phyloP scores from a whole-genome alignment of 1,139 yeast species.

The Suhomyces kunorum region DNA sequence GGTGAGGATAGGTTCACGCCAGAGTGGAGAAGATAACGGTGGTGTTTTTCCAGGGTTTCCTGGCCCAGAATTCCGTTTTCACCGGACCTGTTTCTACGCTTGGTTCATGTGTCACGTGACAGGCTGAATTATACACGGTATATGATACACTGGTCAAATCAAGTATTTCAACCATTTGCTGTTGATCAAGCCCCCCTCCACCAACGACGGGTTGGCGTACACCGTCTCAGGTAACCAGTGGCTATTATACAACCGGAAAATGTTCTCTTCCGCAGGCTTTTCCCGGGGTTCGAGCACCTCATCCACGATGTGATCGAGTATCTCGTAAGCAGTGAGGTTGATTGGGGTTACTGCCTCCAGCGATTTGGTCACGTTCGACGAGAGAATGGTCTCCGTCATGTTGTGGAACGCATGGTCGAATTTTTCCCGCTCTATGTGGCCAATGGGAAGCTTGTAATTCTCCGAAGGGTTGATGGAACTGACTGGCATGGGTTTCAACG shows the following conservation, averaged over 20 bases:
- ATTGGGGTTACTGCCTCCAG: constrained; percentile 23
- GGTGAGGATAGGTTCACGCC: no score
- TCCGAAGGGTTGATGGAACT: constrained; percentile 17
- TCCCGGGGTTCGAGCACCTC: constrained; percentile 31
- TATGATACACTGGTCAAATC: constrained; percentile 21
- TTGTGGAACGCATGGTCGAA: constrained; percentile 33
- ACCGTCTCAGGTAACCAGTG: constrained; percentile 47
- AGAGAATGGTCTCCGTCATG: constrained; percentile 27
- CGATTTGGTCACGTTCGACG: constrained; percentile 24
- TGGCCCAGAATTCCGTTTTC: no score
- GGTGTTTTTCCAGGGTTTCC: no score
- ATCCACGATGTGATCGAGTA: constrained; percentile 35
- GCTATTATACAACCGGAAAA: constrained; percentile 42
- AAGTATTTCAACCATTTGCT: constrained; percentile 45
- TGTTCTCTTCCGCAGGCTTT: constrained; percentile 27
- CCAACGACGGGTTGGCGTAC: constrained; percentile 44
- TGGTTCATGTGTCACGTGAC: not conserved
- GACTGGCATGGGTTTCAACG: constrained; percentile 29
- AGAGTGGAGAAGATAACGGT: no score
- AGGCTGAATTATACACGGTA: constrained; percentile 2
- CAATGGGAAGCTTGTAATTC: constrained; percentile 32
- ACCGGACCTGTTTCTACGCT: not conserved
- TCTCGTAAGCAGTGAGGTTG: constrained; percentile 33
- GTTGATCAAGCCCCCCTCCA: constrained; percentile 38
- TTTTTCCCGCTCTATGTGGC: constrained; percentile 39